Evolutionary conservation across 805 yeast genomes (phyloP).

Genomic region (Lipomyces anomalus): DNA sequence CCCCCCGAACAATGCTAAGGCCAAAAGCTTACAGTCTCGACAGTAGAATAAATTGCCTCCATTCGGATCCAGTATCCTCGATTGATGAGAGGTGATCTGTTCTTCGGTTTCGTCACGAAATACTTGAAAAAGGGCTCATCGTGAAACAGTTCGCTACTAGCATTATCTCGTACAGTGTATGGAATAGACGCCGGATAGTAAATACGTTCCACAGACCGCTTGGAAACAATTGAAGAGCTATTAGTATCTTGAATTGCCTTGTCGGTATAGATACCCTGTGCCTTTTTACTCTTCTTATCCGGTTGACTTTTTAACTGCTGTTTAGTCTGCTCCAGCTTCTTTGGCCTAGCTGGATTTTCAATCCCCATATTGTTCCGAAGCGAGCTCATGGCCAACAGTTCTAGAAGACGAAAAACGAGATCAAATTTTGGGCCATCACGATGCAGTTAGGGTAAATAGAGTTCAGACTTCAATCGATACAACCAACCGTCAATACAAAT

Average conservation of each 20-base stretch:
- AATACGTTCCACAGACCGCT: conserved; percentile 68
- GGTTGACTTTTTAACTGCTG: background rate
- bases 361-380: too few relatives aligned
- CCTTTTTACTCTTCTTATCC: conserved; percentile 5
- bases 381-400: too few relatives aligned
- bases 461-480: too few relatives aligned
- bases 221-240: conserved; percentile 76
- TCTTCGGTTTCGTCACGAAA: conserved; percentile 59
- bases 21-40: conserved; percentile 40
- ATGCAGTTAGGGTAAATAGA: too few relatives aligned
- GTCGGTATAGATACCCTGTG: conserved; percentile 15
- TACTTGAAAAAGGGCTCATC: conserved; percentile 48
- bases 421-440: too few relatives aligned
- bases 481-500: too few relatives aligned
- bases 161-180: too few relatives aligned
- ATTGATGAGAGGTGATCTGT: conserved; percentile 75
- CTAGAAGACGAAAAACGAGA: too few relatives aligned
- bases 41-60: conserved; percentile 55
- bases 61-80: conserved; percentile 80
- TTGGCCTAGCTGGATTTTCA: background rate
- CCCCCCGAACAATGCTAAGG: conserved; percentile 27
- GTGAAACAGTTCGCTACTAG: conserved; percentile 5
- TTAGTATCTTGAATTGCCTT: conserved; percentile 77
- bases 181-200: conserved; percentile 29
- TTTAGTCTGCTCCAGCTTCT: background rate